Percentiles rank a stretch among this genome's conserved stretches.
These are phyloP conservation scores for Phytophthora niederhauseri DNA, from an alignment of 352 stramenopile species.

Conservation along the genomic window DNA sequence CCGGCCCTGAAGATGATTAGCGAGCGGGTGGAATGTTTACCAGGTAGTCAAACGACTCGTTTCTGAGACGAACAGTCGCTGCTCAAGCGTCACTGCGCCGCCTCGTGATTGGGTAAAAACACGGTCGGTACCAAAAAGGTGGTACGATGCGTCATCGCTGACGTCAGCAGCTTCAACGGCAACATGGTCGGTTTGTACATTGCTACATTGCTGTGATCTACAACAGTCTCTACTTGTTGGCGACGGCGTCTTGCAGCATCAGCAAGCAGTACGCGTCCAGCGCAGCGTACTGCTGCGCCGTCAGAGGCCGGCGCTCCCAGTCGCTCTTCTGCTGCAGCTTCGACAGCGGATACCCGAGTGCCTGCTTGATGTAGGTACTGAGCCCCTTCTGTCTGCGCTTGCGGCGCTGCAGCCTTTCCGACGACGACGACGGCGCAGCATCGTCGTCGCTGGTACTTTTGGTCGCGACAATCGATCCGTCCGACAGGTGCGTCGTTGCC, in stretches of 20 bases:
- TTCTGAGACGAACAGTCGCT: background rate
- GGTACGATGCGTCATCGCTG: background rate
- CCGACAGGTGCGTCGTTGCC: slow-evolving; percentile 32
- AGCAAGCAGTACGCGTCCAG: slow-evolving; percentile 77
- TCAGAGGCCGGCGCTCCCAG: slow-evolving; percentile 72
- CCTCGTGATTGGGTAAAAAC: background rate
- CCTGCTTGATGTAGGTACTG: slow-evolving; percentile 58
- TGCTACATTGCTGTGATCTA: background rate
- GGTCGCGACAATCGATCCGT: slow-evolving; percentile 28
- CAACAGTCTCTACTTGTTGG: slow-evolving; percentile 20
- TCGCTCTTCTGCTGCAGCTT: slow-evolving; percentile 81
- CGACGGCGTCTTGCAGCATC: slow-evolving; percentile 63
- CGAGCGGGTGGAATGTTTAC: background rate
- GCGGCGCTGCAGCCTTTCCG: slow-evolving; percentile 33
- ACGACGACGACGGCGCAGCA: background rate
- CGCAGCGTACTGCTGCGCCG: slow-evolving; percentile 73
- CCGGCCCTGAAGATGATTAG: slow-evolving; percentile 6
- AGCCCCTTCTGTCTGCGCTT: slow-evolving; percentile 55
- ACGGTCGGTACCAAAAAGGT: background rate
- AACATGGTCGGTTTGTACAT: no score
- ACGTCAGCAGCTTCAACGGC: background rate
- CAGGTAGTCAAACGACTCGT: background rate
- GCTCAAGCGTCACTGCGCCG: background rate
- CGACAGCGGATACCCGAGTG: slow-evolving; percentile 58
- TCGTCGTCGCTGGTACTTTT: background rate